Conservation (phyloP, 2,329 filamentous ascomycete species). For the Cryphonectria parasitica region DNA sequence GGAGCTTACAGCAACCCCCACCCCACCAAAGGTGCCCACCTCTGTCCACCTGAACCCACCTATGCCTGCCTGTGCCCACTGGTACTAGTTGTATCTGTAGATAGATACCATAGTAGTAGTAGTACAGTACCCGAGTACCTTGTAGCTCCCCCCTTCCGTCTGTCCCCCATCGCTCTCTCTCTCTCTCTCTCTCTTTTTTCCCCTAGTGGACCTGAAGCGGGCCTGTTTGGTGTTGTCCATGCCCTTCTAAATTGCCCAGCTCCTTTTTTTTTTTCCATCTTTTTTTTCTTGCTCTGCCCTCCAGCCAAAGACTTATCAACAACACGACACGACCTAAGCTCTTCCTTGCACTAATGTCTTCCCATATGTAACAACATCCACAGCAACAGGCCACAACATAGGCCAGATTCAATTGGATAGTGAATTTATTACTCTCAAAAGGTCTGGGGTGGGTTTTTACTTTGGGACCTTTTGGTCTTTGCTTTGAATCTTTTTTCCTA, state of each 20-base stretch:
- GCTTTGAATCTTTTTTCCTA: not conserved
- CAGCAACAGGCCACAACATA: not conserved
- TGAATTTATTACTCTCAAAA: not conserved
- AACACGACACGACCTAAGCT: not conserved
- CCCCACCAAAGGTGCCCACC: constrained; percentile 12
- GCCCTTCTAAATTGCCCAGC: constrained; percentile 24
- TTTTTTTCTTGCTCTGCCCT: not conserved
- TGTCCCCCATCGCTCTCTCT: too few relatives aligned
- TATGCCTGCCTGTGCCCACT: constrained; percentile 1
- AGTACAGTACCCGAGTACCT: not conserved
- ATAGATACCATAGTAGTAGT: not conserved
- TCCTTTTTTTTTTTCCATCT: constrained; percentile 21
- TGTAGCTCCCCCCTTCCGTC: not conserved
- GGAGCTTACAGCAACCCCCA: constrained; percentile 3
- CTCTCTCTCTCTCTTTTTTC: constrained; percentile 14
- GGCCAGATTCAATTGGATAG: not conserved
- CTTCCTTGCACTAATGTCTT: not conserved
- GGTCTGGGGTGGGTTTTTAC: not conserved
- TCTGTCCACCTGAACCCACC: constrained; percentile 5
- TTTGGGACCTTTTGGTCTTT: not conserved
- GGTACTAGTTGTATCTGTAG: not conserved
- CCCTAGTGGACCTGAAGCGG: constrained; percentile 17
- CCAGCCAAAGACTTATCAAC: not conserved
- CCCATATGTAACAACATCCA: not conserved
- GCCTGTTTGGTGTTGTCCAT: constrained; percentile 9